These are phyloP conservation scores for Fusarium zealandicum DNA, from an alignment of 2,329 filamentous ascomycete species.

Conservation along the genomic window DNA sequence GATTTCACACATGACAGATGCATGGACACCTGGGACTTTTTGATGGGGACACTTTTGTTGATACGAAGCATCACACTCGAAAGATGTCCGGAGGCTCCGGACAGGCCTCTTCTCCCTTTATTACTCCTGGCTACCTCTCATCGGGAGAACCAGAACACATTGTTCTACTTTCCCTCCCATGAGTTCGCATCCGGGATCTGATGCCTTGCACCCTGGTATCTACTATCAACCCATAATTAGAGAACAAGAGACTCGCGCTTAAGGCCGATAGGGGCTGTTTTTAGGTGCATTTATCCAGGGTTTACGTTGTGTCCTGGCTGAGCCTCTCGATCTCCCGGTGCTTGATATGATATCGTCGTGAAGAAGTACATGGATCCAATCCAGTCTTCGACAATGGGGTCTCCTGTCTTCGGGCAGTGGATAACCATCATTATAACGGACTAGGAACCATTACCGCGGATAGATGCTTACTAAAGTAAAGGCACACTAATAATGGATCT, in stretches of 20 bases:
- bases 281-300: neutral
- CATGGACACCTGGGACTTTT: conserved; percentile 7
- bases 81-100: conserved; percentile 17
- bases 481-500: too few species aligned
- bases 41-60: conserved; percentile 7
- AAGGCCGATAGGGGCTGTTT: neutral
- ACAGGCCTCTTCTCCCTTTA: neutral
- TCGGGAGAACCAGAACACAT: too few species aligned
- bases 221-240: neutral
- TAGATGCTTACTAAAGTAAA: too few species aligned
- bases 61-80: conserved; percentile 16
- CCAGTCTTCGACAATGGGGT: too few species aligned
- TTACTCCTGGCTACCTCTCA: too few species aligned
- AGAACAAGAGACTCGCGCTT: neutral
- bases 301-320: conserved; percentile 8
- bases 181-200: conserved; percentile 7
- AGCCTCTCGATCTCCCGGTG: conserved; percentile 6
- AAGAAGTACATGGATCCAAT: too few species aligned
- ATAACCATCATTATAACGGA: conserved; percentile 10
- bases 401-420: conserved; percentile 12
- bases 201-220: conserved; percentile 3
- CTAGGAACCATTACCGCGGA: conserved; percentile 25
- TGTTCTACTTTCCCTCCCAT: conserved; percentile 17
- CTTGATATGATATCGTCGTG: too few species aligned
- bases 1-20: conserved; percentile 14